Conservation (phyloP, 2,329 filamentous ascomycete species). For the Curvularia spicifera region DNA sequence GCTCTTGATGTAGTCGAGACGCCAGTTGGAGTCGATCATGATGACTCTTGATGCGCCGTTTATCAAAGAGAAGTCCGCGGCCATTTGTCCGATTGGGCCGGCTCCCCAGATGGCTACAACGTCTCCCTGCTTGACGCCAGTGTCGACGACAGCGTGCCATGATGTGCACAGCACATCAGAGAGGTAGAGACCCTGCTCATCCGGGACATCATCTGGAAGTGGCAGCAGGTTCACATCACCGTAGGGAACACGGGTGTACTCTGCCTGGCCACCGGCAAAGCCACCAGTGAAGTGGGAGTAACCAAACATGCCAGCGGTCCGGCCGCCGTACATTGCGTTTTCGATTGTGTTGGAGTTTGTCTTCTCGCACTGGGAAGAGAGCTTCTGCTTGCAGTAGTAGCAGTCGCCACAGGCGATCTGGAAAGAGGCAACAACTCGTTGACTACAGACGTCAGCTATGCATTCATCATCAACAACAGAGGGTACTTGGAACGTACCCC, state of each 20-base stretch:
- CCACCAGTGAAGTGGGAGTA: conserved; percentile 78
- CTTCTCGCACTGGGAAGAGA: conserved; percentile 79
- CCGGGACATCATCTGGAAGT: conserved; percentile 78
- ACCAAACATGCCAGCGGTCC: conserved; percentile 70
- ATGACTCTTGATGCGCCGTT: conserved; percentile 79
- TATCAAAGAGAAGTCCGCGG: conserved; percentile 69
- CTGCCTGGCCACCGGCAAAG: conserved; percentile 85
- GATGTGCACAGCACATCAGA: conserved; percentile 81
- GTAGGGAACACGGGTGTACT: conserved; percentile 82
- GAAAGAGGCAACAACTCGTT: conserved; percentile 81
- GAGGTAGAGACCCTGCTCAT: conserved; percentile 82
- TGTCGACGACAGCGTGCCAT: conserved; percentile 84
- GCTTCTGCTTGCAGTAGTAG: conserved; percentile 78
- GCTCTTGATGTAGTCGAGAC: conserved; percentile 71
- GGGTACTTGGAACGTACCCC: conserved; percentile 33
- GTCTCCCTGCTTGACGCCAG: conserved; percentile 77
- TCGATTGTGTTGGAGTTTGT: conserved; percentile 76
- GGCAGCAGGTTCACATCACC: conserved; percentile 82
- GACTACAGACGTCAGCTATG: conserved; percentile 36
- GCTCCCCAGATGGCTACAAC: conserved; percentile 86
- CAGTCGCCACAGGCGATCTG: conserved; percentile 77
- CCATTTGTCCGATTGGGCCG: conserved; percentile 84
- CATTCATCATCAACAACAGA: background rate
- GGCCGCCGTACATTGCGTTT: conserved; percentile 78
- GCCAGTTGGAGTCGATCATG: conserved; percentile 76